Evolutionary conservation across 164 flowering plant genomes (phyloP).

Genomic region (Saururus chinensis): DNA sequence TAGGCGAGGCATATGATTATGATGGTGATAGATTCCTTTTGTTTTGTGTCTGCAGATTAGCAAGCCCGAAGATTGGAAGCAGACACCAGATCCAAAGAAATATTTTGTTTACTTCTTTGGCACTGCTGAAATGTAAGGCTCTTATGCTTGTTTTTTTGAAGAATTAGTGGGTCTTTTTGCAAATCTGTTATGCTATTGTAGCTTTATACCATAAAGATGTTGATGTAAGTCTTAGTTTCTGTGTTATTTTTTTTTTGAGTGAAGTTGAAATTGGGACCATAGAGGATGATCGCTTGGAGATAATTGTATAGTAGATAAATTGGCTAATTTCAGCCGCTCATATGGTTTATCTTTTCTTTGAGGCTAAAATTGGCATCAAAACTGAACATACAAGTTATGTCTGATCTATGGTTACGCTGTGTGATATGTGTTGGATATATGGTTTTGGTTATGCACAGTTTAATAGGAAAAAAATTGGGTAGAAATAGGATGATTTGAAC

Average conservation of each 20-base stretch:
- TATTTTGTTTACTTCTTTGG: constrained; percentile 91
- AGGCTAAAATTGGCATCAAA: background rate
- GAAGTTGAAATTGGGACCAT: background rate
- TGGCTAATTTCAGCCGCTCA: background rate
- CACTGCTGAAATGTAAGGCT: constrained; percentile 80
- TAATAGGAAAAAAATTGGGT: too few relatives aligned
- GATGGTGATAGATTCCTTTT: constrained; percentile 1
- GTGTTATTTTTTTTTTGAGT: background rate
- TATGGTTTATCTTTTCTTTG: background rate
- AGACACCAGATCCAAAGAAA: constrained; percentile 73
- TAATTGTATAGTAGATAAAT: too few relatives aligned
- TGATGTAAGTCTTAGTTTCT: background rate
- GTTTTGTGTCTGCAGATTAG: constrained; percentile 52
- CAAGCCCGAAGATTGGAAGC: constrained; percentile 83
- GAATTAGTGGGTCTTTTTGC: background rate
- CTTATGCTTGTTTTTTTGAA: background rate
- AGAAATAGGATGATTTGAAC: background rate
- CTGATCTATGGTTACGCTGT: background rate
- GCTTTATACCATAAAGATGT: background rate
- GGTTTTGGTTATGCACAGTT: background rate
- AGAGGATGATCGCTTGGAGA: background rate
- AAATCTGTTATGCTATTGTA: background rate
- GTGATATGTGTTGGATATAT: too few relatives aligned
- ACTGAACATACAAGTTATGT: background rate
- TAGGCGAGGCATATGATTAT: too few relatives aligned